phyloP scores from a whole-genome alignment of 2,329 filamentous ascomycete genomes.

The Endothia cerciana region DNA sequence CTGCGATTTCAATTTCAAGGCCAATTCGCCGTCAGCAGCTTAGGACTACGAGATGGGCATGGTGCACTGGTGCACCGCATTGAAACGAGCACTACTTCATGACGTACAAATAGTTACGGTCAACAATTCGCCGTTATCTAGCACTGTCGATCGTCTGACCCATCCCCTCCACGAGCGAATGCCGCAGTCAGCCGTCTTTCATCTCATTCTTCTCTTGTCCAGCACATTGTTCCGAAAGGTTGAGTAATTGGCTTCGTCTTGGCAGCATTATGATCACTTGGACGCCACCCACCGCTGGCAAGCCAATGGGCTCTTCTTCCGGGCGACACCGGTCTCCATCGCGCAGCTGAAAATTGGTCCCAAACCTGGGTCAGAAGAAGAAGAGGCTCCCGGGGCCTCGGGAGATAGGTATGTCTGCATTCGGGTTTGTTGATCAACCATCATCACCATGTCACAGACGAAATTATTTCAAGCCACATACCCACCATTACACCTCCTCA shows the following conservation, averaged over 20 bases:
- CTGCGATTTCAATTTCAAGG: not conserved
- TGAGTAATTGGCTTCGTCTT: not conserved
- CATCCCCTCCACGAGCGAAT: not conserved
- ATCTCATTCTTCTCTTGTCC: not conserved
- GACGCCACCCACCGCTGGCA: not conserved
- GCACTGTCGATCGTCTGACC: not conserved
- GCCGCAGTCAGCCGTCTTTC: not conserved
- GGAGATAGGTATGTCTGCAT: not conserved
- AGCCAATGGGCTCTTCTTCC: not conserved
- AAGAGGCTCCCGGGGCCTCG: not conserved
- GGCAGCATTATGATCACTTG: not conserved
- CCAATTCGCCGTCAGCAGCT: not conserved
- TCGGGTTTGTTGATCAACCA: not conserved
- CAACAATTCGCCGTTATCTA: not conserved
- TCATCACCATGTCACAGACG: conserved; percentile 21
- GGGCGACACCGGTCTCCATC: not conserved
- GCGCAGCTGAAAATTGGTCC: conserved; percentile 1
- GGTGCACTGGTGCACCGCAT: conserved; percentile 1
- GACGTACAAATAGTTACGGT: not conserved
- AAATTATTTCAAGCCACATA: conserved; percentile 12
- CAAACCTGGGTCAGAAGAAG: not conserved
- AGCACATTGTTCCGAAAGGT: too few species aligned
- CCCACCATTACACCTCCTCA: too few species aligned
- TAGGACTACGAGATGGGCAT: not conserved
- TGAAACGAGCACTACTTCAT: not conserved